A percentile compares a stretch with the other conserved stretches of the same genome.
Conservation (phyloP, 441 rosid species). For the Pelargonium australe region DNA sequence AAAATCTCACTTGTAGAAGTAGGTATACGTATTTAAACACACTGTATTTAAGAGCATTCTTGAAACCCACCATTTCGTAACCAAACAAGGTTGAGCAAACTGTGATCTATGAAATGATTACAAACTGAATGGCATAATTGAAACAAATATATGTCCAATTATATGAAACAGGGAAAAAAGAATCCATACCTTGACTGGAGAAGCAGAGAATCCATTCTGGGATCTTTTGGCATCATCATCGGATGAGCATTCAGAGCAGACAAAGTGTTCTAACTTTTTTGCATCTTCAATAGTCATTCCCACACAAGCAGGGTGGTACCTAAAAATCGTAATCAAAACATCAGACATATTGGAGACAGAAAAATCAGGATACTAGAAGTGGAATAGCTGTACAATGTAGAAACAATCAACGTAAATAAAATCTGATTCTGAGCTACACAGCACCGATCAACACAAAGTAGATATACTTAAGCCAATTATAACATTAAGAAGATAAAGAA, state of each 20-base stretch:
- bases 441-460: too few species aligned
- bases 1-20: neutral
- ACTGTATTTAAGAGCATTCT: neutral
- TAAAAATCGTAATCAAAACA: slow-evolving; percentile 19
- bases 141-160: slow-evolving; percentile 6
- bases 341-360: neutral
- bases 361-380: neutral
- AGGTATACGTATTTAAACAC: neutral
- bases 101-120: neutral
- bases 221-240: slow-evolving; percentile 37
- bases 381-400: too few species aligned
- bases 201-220: slow-evolving; percentile 40
- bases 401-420: too few species aligned
- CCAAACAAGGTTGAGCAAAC: neutral
- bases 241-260: slow-evolving; percentile 47
- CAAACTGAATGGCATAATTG: neutral
- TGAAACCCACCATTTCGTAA: neutral
- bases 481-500: too few species aligned
- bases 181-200: slow-evolving; percentile 38
- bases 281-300: slow-evolving; percentile 59
- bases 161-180: slow-evolving; percentile 11
- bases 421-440: too few species aligned
- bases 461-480: too few species aligned
- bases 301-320: slow-evolving; percentile 65
- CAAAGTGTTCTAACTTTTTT: slow-evolving; percentile 49